phyloP scores from a whole-genome alignment of 768 basidiomycete species.

The Tylopilus subfusipes region DNA sequence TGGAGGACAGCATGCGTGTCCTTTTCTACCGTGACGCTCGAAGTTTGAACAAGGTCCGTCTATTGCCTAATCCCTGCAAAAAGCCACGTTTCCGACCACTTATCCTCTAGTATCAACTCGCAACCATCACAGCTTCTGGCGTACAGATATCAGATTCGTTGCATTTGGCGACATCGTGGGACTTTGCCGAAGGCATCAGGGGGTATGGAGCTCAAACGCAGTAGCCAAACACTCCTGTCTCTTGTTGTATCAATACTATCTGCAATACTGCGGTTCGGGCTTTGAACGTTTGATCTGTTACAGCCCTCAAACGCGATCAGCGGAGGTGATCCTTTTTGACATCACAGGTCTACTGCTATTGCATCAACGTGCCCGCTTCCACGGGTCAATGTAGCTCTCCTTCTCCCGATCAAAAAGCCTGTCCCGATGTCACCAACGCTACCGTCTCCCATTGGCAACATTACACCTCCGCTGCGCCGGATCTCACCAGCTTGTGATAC shows the following conservation, averaged over 20 bases:
- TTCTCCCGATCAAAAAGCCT: background rate
- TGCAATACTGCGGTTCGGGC: background rate
- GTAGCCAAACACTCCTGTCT: constrained; percentile 34
- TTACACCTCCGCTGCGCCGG: background rate
- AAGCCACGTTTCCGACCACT: background rate
- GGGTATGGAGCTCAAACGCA: constrained; percentile 92
- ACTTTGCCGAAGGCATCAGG: constrained; percentile 87
- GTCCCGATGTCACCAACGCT: background rate
- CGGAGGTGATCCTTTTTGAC: background rate
- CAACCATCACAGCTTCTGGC: constrained; percentile 76
- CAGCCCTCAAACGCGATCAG: background rate
- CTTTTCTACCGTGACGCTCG: constrained; percentile 96
- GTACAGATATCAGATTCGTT: constrained; percentile 76
- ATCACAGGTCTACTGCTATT: background rate
- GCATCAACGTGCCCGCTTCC: background rate
- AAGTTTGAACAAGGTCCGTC: constrained; percentile 85
- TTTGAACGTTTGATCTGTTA: background rate
- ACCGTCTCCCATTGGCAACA: background rate
- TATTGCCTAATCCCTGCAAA: background rate
- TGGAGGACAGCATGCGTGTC: constrained; percentile 87
- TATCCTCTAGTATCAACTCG: constrained; percentile 82
- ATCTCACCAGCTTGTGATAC: constrained; percentile 17
- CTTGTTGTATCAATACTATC: constrained; percentile 11
- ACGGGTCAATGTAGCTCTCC: background rate
- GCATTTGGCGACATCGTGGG: constrained; percentile 77